Base-by-base conservation (phyloP, 768 basidiomycete genomes). In the Mycena haematopus region DNA sequence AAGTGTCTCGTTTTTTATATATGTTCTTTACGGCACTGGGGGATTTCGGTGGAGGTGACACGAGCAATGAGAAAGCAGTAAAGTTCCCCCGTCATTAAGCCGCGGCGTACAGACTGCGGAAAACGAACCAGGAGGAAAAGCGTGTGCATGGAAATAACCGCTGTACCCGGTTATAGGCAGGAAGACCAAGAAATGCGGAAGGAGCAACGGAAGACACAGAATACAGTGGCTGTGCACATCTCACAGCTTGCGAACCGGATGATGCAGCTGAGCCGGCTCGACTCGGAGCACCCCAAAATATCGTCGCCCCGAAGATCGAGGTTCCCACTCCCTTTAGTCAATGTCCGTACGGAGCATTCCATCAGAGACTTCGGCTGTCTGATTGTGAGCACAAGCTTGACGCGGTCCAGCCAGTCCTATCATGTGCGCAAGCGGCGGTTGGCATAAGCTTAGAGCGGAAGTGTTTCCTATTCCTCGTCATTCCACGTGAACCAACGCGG, bases 301-400 rank as follows among this genome's bases (percentile, higher is more conserved):
- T 27, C 40, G 31, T 52, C 15, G 36, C 50, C 29, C 22, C 50
- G 19, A 52, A 42, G 40, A 19, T 45, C 47, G 10, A 38, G 19
- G 19, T 50, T 44, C 11, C 24, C 56, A 58, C 58, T 42, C 42
- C 63, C 49, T 60, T 65, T 60, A 38, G 63, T 56, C 44, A 55
- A 55, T 64, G 47, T 9, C 63, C 63, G 57, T 50, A 58, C 49
- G 63, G 58, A 57, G 38, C 29, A 31, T 65, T 65, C 63, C 58
- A 65, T 65, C 63, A 65, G 63, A 64, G 31, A 1, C 22, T 9
- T 56, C 44, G 6, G 10, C 35, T 47, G 54, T 60, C 58, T 65
- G 63, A 65, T 64, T 64, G 53, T 42, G 56, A 63, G 57, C 40
- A 52, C 29, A 25, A 50, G 49, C 40, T 27, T 50, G 57, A 50